Evolutionary conservation across 768 basidiomycete species (phyloP).

Genomic region (Boletus barrowsii): DNA sequence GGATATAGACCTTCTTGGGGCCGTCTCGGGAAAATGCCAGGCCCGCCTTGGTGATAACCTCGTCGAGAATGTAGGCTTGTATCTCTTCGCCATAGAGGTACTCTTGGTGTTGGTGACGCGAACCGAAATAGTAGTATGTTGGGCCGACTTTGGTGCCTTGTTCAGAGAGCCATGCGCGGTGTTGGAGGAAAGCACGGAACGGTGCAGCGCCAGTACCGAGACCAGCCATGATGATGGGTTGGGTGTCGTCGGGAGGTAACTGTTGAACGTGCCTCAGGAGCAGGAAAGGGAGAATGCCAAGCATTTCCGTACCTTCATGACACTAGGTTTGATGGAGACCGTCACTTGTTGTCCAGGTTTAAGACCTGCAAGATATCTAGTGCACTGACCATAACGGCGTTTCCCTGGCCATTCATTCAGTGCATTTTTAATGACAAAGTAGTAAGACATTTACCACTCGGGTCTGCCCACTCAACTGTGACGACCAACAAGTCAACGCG

Average conservation of each 20-base stretch:
- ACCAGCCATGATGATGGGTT: conserved; percentile 98
- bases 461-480: conserved; percentile 90
- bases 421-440: neutral
- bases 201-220: conserved; percentile 98
- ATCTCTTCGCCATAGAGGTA: conserved; percentile 97
- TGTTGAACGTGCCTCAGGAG: conserved; percentile 30
- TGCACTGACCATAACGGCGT: conserved; percentile 89
- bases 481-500: conserved; percentile 94
- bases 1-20: conserved; percentile 93
- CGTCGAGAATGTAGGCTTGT: conserved; percentile 86
- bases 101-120: conserved; percentile 91
- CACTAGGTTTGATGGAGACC: conserved; percentile 96
- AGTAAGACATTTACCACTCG: conserved; percentile 56
- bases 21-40: conserved; percentile 96
- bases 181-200: conserved; percentile 98
- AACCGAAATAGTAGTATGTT: conserved; percentile 97
- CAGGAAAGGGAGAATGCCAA: neutral
- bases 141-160: conserved; percentile 85
- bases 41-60: conserved; percentile 84
- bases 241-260: conserved; percentile 79
- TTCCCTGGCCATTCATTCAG: conserved; percentile 46
- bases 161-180: conserved; percentile 78
- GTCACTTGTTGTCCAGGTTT: conserved; percentile 89
- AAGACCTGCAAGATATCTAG: conserved; percentile 85
- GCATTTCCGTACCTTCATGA: conserved; percentile 79